Evolutionary conservation across 2,329 filamentous ascomycete species (phyloP), one percentile per base, ranked within the genome.

Genomic region (Neonectria coccinea): DNA sequence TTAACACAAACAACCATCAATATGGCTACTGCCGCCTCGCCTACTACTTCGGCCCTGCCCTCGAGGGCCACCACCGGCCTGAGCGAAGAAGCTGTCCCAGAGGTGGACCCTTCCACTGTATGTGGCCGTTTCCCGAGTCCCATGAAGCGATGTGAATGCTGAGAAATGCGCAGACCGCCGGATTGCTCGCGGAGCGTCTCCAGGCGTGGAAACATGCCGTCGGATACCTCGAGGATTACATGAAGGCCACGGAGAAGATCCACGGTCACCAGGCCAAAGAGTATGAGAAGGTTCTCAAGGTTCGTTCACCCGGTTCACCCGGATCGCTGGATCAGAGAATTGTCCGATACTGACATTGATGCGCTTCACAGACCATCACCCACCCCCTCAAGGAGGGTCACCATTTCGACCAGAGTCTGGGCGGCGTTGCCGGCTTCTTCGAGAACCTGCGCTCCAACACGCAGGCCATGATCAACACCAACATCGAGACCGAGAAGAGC

Each of bases 161-260:
- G 22, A 8, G 20, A 39, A 33, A 48, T 18, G 16, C 12, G 25
- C 69, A 93, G 90, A 92, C 91, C 22, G 89, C 91, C n/a, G 90
- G 87, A 44, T 86, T 98, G 54, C 90, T 99, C 68, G 86, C 91
- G 59, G 93, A 98, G 83, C 89, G 96, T 69, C 85, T 99, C 66
- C 91, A 92, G 74, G 96, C 96, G 51, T 99, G 94, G 94, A 98
- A 97, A 79, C 95, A 98, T 79, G 93, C 94, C 66, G 92, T 94
- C 67, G 92, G 86, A 61, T 95, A 97, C 76, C 86, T 99, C 52
- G 94, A 98, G 80, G 93, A 97, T 56, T 99, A 97, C 78, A 86
- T 98, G 74, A 84, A 83, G 31, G 90, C 92, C 7, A 92, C 94
- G 4, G 94, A 97, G 79, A 97, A 95, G 85, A 85, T 93, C 63